Evolutionary conservation across 176 grass and related monocot species (phyloP), one percentile per base, ranked within the genome.

Genomic region (Thinopyrum elongatum): DNA sequence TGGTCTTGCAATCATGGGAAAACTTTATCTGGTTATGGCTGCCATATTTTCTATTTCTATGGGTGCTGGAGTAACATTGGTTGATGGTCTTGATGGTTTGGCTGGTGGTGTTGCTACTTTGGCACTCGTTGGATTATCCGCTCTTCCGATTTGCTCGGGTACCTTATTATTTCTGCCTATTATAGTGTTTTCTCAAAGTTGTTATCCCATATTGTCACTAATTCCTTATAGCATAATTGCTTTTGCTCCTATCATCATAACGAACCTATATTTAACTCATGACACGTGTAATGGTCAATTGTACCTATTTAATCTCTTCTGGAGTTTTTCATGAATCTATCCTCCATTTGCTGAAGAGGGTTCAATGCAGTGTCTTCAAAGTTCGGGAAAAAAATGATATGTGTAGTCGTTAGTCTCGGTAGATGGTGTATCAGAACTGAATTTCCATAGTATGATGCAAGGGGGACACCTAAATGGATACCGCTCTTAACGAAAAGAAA

Each of bases 1-100:
- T 87, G 95, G 95, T 59, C 83, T 98, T 84, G 88, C 89, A 60
- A 87, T 88, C 72, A 31, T 31, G 30, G 30, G 30, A 31, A 31
- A 31, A 31, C n/a, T 31, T 31, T 31, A 31, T 31, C 30, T 31
- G 30, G 61, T 87, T 88, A 49, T 95, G 84, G 86, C 86, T 22
- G 65, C 91, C 78, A 76, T 83, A 70, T 95, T 83, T 70, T 95
- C 91, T 46, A 70, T 88, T 85, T 81, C 78, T 19, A 92, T 92
- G 86, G 78, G 83, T 35, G 92, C 80, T 62, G 95, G 89, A 79
- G 91, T 95, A 77, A 88, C 89, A 63, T 53, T 92, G 78, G 86
- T 91, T 87, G 93, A 98, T 84, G 86, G 81, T 85, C 90, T 95
- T 78, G 95, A 98, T 82, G 93, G 93, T 70, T 88, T 98, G 80